Conservation (phyloP, 129 eudicot species). For the Sambucus nigra region DNA sequence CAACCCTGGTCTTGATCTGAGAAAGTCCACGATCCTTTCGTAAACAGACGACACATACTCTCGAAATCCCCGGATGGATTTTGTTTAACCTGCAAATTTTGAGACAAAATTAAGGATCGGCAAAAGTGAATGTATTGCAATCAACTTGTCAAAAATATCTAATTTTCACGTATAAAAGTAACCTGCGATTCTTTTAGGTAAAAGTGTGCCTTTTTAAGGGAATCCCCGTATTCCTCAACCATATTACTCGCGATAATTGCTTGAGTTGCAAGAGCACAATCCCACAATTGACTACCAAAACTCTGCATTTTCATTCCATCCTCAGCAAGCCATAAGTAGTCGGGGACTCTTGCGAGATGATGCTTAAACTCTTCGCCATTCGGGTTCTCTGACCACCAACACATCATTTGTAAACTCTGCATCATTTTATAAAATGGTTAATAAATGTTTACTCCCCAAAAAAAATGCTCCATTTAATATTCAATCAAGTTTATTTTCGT, state of each 20-base stretch:
- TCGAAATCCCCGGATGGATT: conserved; percentile 41
- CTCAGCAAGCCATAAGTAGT: conserved; percentile 68
- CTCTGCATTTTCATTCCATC: conserved; percentile 77
- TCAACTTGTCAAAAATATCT: not conserved
- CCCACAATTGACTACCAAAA: conserved; percentile 79
- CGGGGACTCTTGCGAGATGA: conserved; percentile 60
- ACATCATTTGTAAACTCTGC: conserved; percentile 70
- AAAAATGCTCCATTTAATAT: no score
- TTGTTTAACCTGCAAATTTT: conserved; percentile 22
- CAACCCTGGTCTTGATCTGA: conserved; percentile 69
- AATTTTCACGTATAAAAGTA: not conserved
- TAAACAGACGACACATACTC: conserved; percentile 45
- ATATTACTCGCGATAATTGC: conserved; percentile 50
- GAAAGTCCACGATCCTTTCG: conserved; percentile 76
- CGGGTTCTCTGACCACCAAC: conserved; percentile 69
- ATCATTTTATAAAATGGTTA: not conserved
- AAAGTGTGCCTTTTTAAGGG: conserved; percentile 52
- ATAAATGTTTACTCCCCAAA: no score
- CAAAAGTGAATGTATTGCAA: not conserved
- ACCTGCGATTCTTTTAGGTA: conserved; percentile 63
- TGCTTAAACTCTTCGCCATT: conserved; percentile 51
- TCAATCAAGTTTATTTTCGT: no score
- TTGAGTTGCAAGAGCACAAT: conserved; percentile 50
- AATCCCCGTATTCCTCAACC: conserved; percentile 67
- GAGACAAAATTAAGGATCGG: not conserved